Conservation (phyloP, 2,329 filamentous ascomycete species). For the Trichophyton simii region DNA sequence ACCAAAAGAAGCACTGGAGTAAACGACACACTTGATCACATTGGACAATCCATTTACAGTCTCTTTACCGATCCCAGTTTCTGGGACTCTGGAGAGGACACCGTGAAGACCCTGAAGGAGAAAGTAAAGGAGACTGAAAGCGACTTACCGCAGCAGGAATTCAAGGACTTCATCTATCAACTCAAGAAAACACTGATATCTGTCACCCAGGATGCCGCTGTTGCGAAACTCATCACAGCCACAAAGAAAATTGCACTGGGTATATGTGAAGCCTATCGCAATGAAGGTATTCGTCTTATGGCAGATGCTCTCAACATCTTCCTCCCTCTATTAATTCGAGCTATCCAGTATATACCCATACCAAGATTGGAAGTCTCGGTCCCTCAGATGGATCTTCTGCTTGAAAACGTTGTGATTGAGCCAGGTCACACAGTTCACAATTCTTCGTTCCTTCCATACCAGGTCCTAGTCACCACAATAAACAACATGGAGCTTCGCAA, state of each 20-base stretch:
- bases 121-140: slow-evolving; percentile 47
- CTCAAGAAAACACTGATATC: slow-evolving; percentile 54
- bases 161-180: slow-evolving; percentile 60
- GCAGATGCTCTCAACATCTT: slow-evolving; percentile 69
- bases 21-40: slow-evolving; percentile 59
- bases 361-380: slow-evolving; percentile 78
- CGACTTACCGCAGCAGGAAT: slow-evolving; percentile 55
- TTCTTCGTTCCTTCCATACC: slow-evolving; percentile 80
- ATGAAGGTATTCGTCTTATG: slow-evolving; percentile 58
- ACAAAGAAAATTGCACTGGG: slow-evolving; percentile 56
- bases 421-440: slow-evolving; percentile 73
- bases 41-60: slow-evolving; percentile 62
- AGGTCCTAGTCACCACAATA: slow-evolving; percentile 65
- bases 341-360: slow-evolving; percentile 77
- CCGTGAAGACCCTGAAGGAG: slow-evolving; percentile 47
- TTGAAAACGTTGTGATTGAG: slow-evolving; percentile 85
- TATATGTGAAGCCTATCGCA: slow-evolving; percentile 52
- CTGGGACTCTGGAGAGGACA: slow-evolving; percentile 60
- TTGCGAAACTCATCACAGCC: slow-evolving; percentile 56
- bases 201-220: slow-evolving; percentile 57
- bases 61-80: slow-evolving; percentile 79
- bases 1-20: slow-evolving; percentile 60
- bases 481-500: slow-evolving; percentile 82
- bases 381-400: slow-evolving; percentile 68
- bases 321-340: slow-evolving; percentile 61